These are phyloP conservation scores for Arachnopeziza araneosa DNA, from an alignment of 2,329 filamentous ascomycete species.

Conservation along the genomic window DNA sequence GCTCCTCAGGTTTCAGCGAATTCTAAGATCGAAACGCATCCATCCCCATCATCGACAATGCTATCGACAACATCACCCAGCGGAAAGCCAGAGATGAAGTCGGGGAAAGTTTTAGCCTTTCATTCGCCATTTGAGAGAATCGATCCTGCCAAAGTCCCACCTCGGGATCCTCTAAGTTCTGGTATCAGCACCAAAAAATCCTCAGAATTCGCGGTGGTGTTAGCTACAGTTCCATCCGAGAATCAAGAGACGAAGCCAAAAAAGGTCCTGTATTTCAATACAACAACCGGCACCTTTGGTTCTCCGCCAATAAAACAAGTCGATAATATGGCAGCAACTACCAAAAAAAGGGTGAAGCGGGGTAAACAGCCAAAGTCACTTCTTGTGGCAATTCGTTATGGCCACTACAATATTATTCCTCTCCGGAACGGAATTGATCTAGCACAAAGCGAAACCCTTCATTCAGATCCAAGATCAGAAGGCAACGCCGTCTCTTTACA, in stretches of 20 bases:
- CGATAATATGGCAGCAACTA: background rate
- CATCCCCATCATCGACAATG: no score
- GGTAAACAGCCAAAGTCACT: background rate
- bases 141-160: no score
- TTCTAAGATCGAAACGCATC: no score
- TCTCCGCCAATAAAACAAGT: slow-evolving; percentile 53
- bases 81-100: slow-evolving; percentile 23
- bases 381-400: background rate
- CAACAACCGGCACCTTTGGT: slow-evolving; percentile 56
- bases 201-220: no score
- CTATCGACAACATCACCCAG: background rate
- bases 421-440: background rate
- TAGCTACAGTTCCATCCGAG: background rate
- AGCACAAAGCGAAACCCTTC: background rate
- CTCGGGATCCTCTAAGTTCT: no score
- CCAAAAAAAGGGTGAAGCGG: slow-evolving; percentile 8
- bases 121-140: no score
- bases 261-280: slow-evolving; percentile 52
- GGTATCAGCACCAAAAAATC: no score
- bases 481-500: no score
- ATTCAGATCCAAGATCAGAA: background rate
- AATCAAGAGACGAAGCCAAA: slow-evolving; percentile 31
- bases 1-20: no score
- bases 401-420: background rate
- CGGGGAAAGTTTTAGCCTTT: slow-evolving; percentile 42